phyloP scores from a whole-genome alignment of 2,329 filamentous ascomycete genomes.

The Madurella fahalii region DNA sequence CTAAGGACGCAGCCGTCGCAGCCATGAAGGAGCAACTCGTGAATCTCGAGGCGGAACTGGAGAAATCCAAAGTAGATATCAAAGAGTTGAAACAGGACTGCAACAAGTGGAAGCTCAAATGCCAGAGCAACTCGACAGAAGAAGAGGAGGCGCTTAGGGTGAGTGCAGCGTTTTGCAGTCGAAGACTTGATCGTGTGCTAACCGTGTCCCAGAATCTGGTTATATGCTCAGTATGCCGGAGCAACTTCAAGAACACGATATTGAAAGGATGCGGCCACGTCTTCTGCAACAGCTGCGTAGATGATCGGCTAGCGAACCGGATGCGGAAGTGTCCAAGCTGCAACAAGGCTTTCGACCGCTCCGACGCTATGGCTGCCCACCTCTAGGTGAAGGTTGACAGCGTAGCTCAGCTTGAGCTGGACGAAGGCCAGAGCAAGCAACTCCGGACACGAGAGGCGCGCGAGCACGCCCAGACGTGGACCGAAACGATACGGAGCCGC shows the following conservation, averaged over 20 bases:
- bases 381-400: slow-evolving; percentile 22
- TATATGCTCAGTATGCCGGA: slow-evolving; percentile 87
- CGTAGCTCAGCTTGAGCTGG: neutral
- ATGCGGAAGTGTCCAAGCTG: slow-evolving; percentile 95
- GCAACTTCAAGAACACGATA: slow-evolving; percentile 88
- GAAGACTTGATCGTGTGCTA: slow-evolving; percentile 26
- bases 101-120: slow-evolving; percentile 81
- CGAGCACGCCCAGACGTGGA: neutral
- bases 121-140: slow-evolving; percentile 72
- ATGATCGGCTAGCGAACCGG: slow-evolving; percentile 81
- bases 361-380: slow-evolving; percentile 78
- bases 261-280: slow-evolving; percentile 93
- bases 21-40: slow-evolving; percentile 54
- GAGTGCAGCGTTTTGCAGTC: slow-evolving; percentile 39
- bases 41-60: slow-evolving; percentile 68
- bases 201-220: slow-evolving; percentile 59
- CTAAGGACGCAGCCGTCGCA: slow-evolving; percentile 63
- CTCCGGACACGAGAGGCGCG: neutral
- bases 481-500: neutral
- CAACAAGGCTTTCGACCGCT: slow-evolving; percentile 83
- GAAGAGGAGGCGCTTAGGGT: slow-evolving; percentile 84
- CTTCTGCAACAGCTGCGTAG: slow-evolving; percentile 87
- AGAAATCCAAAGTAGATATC: slow-evolving; percentile 72
- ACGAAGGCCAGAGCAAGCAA: neutral
- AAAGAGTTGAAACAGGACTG: slow-evolving; percentile 77